Evolutionary conservation across 2,329 filamentous ascomycete species (phyloP).

Genomic region (Claviceps sp.): DNA sequence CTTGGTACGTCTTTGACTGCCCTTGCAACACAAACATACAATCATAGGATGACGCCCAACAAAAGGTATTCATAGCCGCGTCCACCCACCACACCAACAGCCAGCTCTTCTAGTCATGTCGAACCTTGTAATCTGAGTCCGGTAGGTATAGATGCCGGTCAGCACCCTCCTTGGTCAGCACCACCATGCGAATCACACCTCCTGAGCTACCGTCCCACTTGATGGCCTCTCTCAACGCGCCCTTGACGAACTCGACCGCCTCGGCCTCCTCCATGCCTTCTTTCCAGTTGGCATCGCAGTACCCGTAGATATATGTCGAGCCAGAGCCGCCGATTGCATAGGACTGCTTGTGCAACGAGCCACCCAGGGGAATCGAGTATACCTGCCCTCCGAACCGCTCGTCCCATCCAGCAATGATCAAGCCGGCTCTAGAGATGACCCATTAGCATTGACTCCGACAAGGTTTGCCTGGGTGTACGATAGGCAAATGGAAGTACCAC

Average conservation of each 20-base stretch:
- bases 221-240: conserved; percentile 82
- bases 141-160: conserved; percentile 92
- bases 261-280: conserved; percentile 90
- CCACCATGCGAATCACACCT: conserved; percentile 95
- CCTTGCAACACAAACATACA: neutral
- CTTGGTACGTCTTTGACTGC: neutral
- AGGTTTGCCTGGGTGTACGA: neutral
- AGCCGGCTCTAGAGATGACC: conserved; percentile 54
- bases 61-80: neutral
- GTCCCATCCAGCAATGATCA: conserved; percentile 98
- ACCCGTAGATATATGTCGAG: conserved; percentile 98
- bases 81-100: conserved; percentile 7
- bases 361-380: conserved; percentile 91
- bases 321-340: conserved; percentile 95
- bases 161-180: conserved; percentile 79
- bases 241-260: conserved; percentile 86
- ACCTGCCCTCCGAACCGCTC: conserved; percentile 90
- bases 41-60: neutral
- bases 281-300: conserved; percentile 92
- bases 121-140: conserved; percentile 71
- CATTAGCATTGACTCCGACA: neutral
- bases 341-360: conserved; percentile 91
- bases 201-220: conserved; percentile 99
- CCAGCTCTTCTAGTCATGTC: conserved; percentile 42
- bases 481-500: neutral